These are phyloP conservation scores for Leccinum longicurvipes DNA, from an alignment of 768 basidiomycete genomes.

Conservation along the genomic window DNA sequence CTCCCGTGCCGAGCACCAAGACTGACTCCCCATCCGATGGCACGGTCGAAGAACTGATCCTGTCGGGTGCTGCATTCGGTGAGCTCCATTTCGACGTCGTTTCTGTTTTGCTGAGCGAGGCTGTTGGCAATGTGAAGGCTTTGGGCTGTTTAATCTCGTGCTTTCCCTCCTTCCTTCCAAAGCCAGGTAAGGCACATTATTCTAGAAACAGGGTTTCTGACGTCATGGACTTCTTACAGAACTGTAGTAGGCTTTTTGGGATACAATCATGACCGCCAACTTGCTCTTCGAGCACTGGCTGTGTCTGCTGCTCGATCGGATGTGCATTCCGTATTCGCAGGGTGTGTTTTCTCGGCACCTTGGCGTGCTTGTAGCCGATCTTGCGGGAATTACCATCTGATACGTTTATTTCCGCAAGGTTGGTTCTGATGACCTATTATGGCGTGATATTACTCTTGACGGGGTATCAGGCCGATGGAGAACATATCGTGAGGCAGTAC, in stretches of 20 bases:
- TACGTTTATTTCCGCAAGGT: slow-evolving; percentile 33
- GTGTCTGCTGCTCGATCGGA: slow-evolving; percentile 66
- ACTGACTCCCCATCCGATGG: slow-evolving; percentile 40
- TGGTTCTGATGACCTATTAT: slow-evolving; percentile 80
- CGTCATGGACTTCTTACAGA: slow-evolving; percentile 35
- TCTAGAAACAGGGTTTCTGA: neutral
- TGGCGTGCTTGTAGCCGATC: neutral
- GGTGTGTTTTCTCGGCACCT: slow-evolving; percentile 38
- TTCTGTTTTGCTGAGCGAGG: neutral
- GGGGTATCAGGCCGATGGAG: slow-evolving; percentile 76
- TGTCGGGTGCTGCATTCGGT: slow-evolving; percentile 80
- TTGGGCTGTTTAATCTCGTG: slow-evolving; percentile 75
- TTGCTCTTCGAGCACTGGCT: slow-evolving; percentile 66
- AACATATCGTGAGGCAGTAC: slow-evolving; percentile 60
- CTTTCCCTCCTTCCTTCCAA: slow-evolving; percentile 73
- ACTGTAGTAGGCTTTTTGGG: slow-evolving; percentile 73
- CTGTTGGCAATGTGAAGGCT: slow-evolving; percentile 31
- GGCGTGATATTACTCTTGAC: slow-evolving; percentile 66
- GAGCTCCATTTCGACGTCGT: slow-evolving; percentile 13
- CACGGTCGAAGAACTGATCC: slow-evolving; percentile 66
- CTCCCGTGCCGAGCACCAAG: slow-evolving; percentile 17
- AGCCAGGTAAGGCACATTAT: slow-evolving; percentile 47
- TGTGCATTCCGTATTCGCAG: slow-evolving; percentile 73
- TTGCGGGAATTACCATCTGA: neutral
- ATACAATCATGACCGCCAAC: slow-evolving; percentile 65